Evolutionary conservation across 2,329 filamentous ascomycete genomes (phyloP), one percentile per base, ranked within the genome.

Genomic region (Scortechinia acanthostroma): DNA sequence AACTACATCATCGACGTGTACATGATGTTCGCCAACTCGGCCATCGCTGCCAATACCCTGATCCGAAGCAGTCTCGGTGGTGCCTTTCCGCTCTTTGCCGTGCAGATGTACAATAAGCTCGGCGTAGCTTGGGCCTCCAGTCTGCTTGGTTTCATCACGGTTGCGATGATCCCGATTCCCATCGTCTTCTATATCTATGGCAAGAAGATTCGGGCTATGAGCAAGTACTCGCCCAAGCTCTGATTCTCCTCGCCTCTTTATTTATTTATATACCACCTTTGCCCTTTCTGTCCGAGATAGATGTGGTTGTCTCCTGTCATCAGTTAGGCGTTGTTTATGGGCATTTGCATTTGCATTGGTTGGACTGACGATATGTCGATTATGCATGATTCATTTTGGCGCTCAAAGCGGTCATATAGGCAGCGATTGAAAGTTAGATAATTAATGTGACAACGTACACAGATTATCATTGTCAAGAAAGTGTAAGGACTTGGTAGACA

Each of bases 1-100:
- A 67, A 65, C 48, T 72, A 70, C 50, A 59, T 71, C 40, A 62
- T 72, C 43, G 68, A 71, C 48, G 60, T 63, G 10, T 71, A 71
- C 46, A 42, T 54, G 47, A 40, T 40, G 35, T 40, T 40, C 45
- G 43, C 47, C 17, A 53, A 52, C 15, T 52, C 51, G 4, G 47
- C 47, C 13, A 42, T 52, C 16, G 49, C 51, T 13, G 50, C 49
- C 1, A 51, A 50, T 22, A 51, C 51, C 4, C 46, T 47, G 33
- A 25, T 53, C n/a, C 28, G 54, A n/a, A 51, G 47, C 21, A 21
- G 52, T 19, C 49, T 55, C 22, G 54, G 52, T 4, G 52, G 53
- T 4, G 52, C 49, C 3, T 53, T 61, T 46, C 57, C 59, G 4
- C 47, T 63, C 10, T 58, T 61, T 21, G 55, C 53, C 13, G 45